Evolutionary conservation across 2,329 filamentous ascomycete genomes (phyloP), one percentile per base, ranked within the genome.

Genomic region (Teratosphaeria nubilosa): DNA sequence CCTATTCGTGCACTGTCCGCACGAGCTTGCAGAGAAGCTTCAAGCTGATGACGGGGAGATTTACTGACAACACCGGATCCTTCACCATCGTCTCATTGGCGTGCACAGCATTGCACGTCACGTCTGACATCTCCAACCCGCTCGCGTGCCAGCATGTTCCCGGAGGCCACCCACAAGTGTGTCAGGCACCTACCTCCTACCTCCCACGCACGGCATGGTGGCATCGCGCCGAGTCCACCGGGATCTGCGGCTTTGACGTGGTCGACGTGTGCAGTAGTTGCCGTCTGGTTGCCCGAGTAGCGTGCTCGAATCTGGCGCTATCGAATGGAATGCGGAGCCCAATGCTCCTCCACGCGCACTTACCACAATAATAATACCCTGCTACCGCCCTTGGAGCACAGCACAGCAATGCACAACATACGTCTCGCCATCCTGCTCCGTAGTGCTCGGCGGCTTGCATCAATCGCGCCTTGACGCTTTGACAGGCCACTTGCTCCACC

Each of bases 341-440:
- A 62, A 63, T 54, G 57, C 37, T 60, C 58, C 37, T 60, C 58
- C 41, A 57, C 55, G 37, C 56, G 57, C 55, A 54, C 59, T n/a
- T 58, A 27, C 27, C 27, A 57, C 10, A 22, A 27, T 30, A 27
- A 14, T 48, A 52, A 53, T 41, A 5, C 16, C 34, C 34, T 14
- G 14, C 34, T 16, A 41, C 34, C 41, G 55, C 58, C 57, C 50
- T 56, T 60, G 52, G 51, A 60, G 60, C 61, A 24, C 62, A 61
- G 61, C 61, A 13, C n/a, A 64, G 59, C 56, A 61, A 60, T 65
- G 67, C 65, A 68, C 66, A 59, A 67, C 67, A 68, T 68, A 55
- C 30, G 41, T 48, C 41, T 22, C 20, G 41, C 41, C 41, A 10
- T 22, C 41, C 41, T 20, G 20, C 41, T 48, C n/a, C 6, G 4